A percentile compares a stretch with the other conserved stretches of the same genome.
phyloP scores from a whole-genome alignment of 2,329 filamentous ascomycete species.

The Scedosporium dehoogii region DNA sequence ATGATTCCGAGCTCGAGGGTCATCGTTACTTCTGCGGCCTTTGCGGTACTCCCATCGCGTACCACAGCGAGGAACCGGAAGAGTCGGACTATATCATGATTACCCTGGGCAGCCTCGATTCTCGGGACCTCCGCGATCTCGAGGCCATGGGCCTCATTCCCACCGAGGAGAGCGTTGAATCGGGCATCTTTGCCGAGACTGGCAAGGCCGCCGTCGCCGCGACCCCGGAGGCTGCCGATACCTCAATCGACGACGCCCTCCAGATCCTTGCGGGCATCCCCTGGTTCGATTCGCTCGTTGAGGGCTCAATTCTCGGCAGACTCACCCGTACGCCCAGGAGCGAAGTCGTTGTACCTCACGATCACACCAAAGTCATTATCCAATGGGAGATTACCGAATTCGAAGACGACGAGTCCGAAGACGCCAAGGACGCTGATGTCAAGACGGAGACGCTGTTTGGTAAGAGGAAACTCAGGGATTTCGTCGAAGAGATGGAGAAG shows the following conservation, averaged over 20 bases:
- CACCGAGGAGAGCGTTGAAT: conserved; percentile 22
- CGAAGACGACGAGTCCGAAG: neutral
- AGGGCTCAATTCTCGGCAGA: conserved; percentile 2
- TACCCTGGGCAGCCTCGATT: conserved; percentile 66
- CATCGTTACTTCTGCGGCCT: conserved; percentile 83
- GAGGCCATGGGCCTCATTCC: conserved; percentile 68
- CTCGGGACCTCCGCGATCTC: conserved; percentile 60
- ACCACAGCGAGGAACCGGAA: conserved; percentile 60
- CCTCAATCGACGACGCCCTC: conserved; percentile 15
- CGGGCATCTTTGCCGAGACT: conserved; percentile 10
- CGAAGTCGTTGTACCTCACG: neutral
- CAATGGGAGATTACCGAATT: conserved; percentile 5
- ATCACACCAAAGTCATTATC: neutral
- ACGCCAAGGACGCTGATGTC: neutral
- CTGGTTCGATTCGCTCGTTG: conserved; percentile 57
- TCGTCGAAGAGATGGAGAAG: neutral
- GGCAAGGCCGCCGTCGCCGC: conserved; percentile 16
- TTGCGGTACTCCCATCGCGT: conserved; percentile 77
- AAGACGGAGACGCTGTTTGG: neutral
- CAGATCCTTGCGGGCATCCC: conserved; percentile 42
- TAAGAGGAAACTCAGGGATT: conserved; percentile 2
- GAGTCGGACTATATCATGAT: conserved; percentile 74
- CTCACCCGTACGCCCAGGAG: neutral
- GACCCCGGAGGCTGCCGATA: conserved; percentile 13
- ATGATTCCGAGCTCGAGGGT: conserved; percentile 31